Percentiles rank a stretch among this genome's conserved stretches.
phyloP scores from a whole-genome alignment of 2,329 filamentous ascomycete genomes.

The Venturia carpophila region DNA sequence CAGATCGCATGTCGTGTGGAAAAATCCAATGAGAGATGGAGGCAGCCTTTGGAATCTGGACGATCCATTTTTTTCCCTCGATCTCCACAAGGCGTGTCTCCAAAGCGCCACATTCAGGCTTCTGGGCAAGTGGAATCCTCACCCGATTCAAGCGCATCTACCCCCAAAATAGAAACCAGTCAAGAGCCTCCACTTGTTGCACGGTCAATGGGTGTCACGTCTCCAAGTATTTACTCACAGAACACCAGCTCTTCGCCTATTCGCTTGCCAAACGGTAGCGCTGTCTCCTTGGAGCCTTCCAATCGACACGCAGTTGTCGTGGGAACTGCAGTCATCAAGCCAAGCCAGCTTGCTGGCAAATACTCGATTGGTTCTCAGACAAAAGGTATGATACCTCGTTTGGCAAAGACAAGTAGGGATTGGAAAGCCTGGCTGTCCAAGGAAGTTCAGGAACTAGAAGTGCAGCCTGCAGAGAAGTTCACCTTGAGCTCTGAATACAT shows the following conservation, averaged over 20 bases:
- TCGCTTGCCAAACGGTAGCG: constrained; percentile 30
- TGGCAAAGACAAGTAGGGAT: constrained; percentile 33
- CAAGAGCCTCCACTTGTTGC: neutral
- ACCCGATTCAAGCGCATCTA: neutral
- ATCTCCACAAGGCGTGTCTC: constrained; percentile 21
- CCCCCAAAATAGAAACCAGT: neutral
- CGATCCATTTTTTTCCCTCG: constrained; percentile 26
- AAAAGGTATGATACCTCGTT: constrained; percentile 17
- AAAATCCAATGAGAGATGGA: constrained; percentile 36
- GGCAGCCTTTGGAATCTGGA: constrained; percentile 32
- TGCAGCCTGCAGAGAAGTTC: constrained; percentile 26
- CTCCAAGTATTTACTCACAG: constrained; percentile 42
- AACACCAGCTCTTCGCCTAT: constrained; percentile 32
- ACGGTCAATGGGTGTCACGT: constrained; percentile 25
- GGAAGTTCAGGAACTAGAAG: constrained; percentile 35
- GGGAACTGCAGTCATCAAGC: constrained; percentile 36
- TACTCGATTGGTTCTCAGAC: constrained; percentile 21
- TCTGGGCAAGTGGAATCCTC: neutral
- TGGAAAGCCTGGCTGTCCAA: constrained; percentile 42
- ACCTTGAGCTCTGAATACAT: constrained; percentile 26
- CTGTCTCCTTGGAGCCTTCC: constrained; percentile 24
- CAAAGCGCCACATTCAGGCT: neutral
- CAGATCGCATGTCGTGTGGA: constrained; percentile 34
- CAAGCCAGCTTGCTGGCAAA: constrained; percentile 27
- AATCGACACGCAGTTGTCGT: constrained; percentile 18